These are phyloP conservation scores for Pseudopyrenochaeta lycopersici DNA, from an alignment of 2,329 filamentous ascomycete genomes.

Conservation along the genomic window DNA sequence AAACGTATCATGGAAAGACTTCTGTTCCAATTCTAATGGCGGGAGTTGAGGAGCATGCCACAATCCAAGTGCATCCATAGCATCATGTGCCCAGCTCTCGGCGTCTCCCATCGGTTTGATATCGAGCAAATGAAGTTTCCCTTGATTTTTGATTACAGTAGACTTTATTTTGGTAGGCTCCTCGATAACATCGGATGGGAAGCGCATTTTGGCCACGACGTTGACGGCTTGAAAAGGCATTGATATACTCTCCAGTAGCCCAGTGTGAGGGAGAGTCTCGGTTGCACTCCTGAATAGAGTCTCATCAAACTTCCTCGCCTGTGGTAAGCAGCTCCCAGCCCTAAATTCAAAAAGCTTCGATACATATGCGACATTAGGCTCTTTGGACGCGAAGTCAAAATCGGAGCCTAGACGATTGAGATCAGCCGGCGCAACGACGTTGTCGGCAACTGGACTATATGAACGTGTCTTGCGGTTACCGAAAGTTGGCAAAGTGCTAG, in stretches of 20 bases:
- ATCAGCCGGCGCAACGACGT: background rate
- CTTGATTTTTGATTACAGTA: too few species aligned
- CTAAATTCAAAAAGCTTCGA: background rate
- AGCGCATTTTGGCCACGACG: too few species aligned
- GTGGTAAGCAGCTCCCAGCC: background rate
- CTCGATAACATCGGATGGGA: too few species aligned
- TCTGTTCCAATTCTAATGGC: background rate
- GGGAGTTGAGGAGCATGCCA: background rate
- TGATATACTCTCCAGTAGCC: background rate
- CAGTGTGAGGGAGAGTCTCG: background rate
- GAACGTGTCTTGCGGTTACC: background rate
- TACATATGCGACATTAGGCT: background rate
- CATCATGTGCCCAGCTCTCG: background rate
- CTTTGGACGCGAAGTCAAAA: background rate
- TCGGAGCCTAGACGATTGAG: background rate
- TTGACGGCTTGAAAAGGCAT: too few species aligned
- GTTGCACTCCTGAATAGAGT: background rate
- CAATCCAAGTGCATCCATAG: background rate
- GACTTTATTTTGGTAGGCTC: too few species aligned
- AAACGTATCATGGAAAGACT: background rate
- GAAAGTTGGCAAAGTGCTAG: background rate
- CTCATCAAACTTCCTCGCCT: background rate
- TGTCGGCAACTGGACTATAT: background rate
- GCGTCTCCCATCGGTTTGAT: background rate
- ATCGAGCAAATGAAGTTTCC: too few species aligned